Conservation (phyloP, 306 rosid species). For the Cicer yamashitae region DNA sequence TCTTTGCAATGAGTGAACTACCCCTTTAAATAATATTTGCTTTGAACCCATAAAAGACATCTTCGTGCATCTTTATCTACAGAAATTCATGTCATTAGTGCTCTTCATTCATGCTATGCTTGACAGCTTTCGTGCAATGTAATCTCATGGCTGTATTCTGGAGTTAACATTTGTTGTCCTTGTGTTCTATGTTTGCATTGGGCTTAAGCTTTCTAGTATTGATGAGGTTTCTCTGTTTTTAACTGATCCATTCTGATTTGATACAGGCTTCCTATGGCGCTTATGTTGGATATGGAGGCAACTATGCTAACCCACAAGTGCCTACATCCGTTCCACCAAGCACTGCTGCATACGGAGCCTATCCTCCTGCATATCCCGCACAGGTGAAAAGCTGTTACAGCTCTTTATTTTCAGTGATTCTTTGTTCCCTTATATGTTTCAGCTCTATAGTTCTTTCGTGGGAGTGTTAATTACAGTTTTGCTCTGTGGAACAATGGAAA, state of each 20-base stretch:
- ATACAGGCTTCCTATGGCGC: slow-evolving; percentile 78
- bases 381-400: slow-evolving; percentile 64
- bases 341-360: slow-evolving; percentile 78
- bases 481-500: neutral
- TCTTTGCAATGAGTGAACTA: neutral
- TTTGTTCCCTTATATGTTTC: slow-evolving; percentile 6
- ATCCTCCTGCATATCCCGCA: slow-evolving; percentile 84
- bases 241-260: slow-evolving; percentile 28
- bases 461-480: neutral
- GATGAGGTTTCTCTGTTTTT: slow-evolving; percentile 5
- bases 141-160: neutral
- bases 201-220: slow-evolving; percentile 7
- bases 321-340: slow-evolving; percentile 70
- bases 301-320: slow-evolving; percentile 67
- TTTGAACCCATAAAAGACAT: neutral
- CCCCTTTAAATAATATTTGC: neutral
- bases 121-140: neutral
- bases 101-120: neutral
- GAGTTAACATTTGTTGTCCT: neutral
- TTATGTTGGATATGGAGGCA: slow-evolving; percentile 73
- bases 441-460: neutral
- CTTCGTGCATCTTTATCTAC: neutral
- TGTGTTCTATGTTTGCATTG: neutral
- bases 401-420: neutral
- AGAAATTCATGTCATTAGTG: neutral